Percentiles rank a stretch among this genome's conserved stretches.
Evolutionary conservation across 2,329 filamentous ascomycete genomes (phyloP).

Genomic region (Diplodia corticola): DNA sequence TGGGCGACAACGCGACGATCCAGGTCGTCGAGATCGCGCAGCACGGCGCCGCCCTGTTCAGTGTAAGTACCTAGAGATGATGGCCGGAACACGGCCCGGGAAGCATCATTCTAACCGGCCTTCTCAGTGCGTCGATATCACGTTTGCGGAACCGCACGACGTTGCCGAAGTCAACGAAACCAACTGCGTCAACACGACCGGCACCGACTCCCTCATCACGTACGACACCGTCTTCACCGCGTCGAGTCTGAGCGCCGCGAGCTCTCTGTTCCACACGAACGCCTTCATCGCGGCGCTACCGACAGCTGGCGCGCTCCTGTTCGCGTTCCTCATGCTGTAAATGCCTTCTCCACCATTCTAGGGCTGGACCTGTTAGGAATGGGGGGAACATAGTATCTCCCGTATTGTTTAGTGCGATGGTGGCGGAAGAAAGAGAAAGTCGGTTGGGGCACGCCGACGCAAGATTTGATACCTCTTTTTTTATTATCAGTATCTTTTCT

Average conservation of each 20-base stretch:
- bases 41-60: constrained; percentile 81
- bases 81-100: no score
- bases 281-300: constrained; percentile 2
- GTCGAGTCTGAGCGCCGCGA: constrained; percentile 29
- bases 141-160: constrained; percentile 78
- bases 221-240: constrained; percentile 73
- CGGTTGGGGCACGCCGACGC: not conserved
- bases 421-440: not conserved
- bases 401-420: not conserved
- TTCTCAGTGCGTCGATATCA: constrained; percentile 98
- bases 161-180: constrained; percentile 71
- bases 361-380: constrained; percentile 4
- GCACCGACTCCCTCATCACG: constrained; percentile 54
- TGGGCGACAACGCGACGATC: constrained; percentile 88
- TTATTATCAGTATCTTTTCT: not conserved
- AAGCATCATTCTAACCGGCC: no score
- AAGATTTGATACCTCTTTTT: constrained; percentile 20
- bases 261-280: not conserved
- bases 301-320: not conserved
- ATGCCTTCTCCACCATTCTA: not conserved
- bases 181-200: constrained; percentile 86
- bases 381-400: not conserved
- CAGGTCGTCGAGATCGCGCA: constrained; percentile 81
- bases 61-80: no score
- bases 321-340: constrained; percentile 20